Evolutionary conservation across 73 alveolate species (phyloP).

Genomic region (Symbiodinium pilosum): DNA sequence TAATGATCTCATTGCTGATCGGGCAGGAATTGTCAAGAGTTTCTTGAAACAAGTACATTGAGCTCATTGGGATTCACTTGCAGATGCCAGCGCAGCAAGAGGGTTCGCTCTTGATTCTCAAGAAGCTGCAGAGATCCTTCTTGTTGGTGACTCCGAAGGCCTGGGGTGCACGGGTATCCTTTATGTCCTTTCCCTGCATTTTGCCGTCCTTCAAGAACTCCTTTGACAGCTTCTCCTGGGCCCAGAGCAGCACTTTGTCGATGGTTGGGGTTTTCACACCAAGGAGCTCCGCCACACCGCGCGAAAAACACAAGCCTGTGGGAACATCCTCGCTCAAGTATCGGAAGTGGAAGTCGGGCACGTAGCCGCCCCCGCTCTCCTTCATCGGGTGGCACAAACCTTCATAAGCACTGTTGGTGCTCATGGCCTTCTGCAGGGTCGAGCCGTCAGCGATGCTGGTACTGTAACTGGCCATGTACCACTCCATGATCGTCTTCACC

Average conservation of each 20-base stretch:
- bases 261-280: constrained; percentile 75
- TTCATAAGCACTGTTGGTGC: constrained; percentile 86
- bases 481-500: constrained; percentile 87
- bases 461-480: constrained; percentile 66
- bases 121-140: constrained; percentile 33
- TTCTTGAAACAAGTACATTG: not conserved
- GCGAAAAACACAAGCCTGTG: constrained; percentile 51
- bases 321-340: constrained; percentile 85
- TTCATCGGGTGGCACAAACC: constrained; percentile 82
- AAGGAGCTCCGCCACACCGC: constrained; percentile 66
- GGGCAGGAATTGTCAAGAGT: too few species aligned
- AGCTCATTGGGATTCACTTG: not conserved
- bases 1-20: too few species aligned
- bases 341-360: constrained; percentile 78
- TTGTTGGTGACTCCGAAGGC: constrained; percentile 66
- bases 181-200: constrained; percentile 34
- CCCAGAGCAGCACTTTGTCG: constrained; percentile 67
- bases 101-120: constrained; percentile 76
- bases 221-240: constrained; percentile 35
- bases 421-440: constrained; percentile 47
- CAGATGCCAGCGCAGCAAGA: constrained; percentile 53
- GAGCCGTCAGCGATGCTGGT: constrained; percentile 68
- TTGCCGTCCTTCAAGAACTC: constrained; percentile 56
- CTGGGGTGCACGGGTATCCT: constrained; percentile 74
- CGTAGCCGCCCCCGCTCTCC: constrained; percentile 59